Percentiles rank a stretch among this genome's conserved stretches.
Conservation (phyloP, 2,329 filamentous ascomycete genomes). For the Rutstroemia sp. region DNA sequence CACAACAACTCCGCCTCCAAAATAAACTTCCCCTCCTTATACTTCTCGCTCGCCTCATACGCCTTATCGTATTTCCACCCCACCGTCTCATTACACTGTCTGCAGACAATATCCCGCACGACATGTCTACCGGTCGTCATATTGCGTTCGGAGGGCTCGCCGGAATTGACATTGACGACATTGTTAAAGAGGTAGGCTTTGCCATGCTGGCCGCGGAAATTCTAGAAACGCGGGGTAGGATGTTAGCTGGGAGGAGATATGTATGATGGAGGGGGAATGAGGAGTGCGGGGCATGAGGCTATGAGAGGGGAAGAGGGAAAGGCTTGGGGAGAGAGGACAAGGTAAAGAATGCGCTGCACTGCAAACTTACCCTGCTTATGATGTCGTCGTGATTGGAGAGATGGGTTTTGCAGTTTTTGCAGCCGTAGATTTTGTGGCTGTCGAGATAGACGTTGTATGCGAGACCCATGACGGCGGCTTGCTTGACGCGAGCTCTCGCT, state of each 20-base stretch:
- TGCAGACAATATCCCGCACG: slow-evolving; percentile 86
- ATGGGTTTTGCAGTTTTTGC: slow-evolving; percentile 92
- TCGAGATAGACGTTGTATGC: slow-evolving; percentile 88
- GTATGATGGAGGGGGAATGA: neutral
- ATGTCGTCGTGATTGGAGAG: slow-evolving; percentile 94
- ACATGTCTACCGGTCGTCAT: slow-evolving; percentile 97
- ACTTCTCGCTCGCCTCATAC: slow-evolving; percentile 86
- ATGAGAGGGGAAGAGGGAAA: neutral
- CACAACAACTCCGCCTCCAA: slow-evolving; percentile 86
- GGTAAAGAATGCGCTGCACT: neutral
- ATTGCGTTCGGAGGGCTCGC: slow-evolving; percentile 84
- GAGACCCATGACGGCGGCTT: slow-evolving; percentile 60
- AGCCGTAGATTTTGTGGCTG: slow-evolving; percentile 82
- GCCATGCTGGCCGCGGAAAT: slow-evolving; percentile 96
- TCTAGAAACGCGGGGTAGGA: slow-evolving; percentile 44
- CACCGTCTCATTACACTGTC: slow-evolving; percentile 85
- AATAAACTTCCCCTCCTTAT: slow-evolving; percentile 98
- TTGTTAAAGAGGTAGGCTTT: slow-evolving; percentile 94
- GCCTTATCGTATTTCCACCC: slow-evolving; percentile 99
- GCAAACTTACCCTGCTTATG: slow-evolving; percentile 69
- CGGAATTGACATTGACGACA: slow-evolving; percentile 83
- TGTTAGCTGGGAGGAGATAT: neutral
- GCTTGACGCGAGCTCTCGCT: neutral
- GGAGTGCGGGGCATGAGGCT: neutral
- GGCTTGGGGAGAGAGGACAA: neutral